Base-by-base conservation (phyloP, 2,329 filamentous ascomycete genomes). In the Emmonsiellopsis sp. region DNA sequence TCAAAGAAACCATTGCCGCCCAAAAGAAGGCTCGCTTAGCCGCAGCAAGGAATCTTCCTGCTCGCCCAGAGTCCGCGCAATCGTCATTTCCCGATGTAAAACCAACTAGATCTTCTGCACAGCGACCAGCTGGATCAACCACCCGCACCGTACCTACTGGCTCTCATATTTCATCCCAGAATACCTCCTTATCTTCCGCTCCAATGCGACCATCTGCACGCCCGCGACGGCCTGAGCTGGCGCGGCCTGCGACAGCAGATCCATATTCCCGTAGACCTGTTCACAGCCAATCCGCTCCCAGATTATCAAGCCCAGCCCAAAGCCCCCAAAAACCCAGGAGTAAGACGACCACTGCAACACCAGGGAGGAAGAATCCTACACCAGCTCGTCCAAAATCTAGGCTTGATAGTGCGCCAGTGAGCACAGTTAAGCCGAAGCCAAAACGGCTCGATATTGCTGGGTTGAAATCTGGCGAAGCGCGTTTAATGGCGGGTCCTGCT, bases 1-100 rank as follows among this genome's bases (percentile, higher is more conserved):
- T 96, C 30, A 85, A 88, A 58, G 91, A 95, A 63, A 78, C 88
- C 3, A 90, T 96, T 77, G 74, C 89, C 63, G 90, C 89, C 5
- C 86, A 92, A 65, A 91, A 89, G 71, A 89, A 75, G 55, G 79
- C 77, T 48, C 63, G 73, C 52, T 41, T 64, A 13, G 71, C 70
- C 43, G 71, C 71, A 41, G 62, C 67, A 10, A 71, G 72, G 58
- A 67, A 67, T 54, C 65, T 76, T 46, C 74, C 76, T 20, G 75
- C 79, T 47, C 74, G 79, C 15, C 79, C 80, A n/a, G 79, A 72
- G 61, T 82, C 80, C 56, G 79, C 79, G 48, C 79, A 79, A 63
- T 77, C 79, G 32, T 70, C 70, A 43, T 76, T 80, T 57, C 72
- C 78, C 41, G 67, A 68, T 7, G 49, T 59, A n/a, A 65, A 61